Conservation (phyloP, 164 flowering plant genomes). For the Buxus sempervirens region DNA sequence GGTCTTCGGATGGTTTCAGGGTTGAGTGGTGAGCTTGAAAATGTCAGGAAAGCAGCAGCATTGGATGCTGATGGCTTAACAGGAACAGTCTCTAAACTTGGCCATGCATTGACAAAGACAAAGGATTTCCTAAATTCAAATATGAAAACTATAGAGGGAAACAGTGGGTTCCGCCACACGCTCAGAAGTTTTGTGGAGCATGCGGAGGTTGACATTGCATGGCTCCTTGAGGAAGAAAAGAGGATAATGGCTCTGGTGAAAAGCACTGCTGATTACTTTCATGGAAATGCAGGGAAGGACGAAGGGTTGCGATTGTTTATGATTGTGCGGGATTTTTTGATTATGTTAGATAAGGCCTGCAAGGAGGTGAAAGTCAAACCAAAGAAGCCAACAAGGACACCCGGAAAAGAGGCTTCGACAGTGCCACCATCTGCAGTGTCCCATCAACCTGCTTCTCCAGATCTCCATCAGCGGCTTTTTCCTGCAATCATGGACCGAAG, state of each 20-base stretch:
- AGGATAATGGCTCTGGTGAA: slow-evolving; percentile 46
- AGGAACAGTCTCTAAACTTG: slow-evolving; percentile 33
- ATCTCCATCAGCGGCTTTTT: slow-evolving; percentile 38
- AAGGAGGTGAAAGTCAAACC: slow-evolving; percentile 37
- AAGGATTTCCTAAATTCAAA: slow-evolving; percentile 40
- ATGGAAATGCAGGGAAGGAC: slow-evolving; percentile 42
- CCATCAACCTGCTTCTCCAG: slow-evolving; percentile 14
- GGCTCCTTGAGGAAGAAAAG: slow-evolving; percentile 44
- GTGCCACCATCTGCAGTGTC: slow-evolving; percentile 23
- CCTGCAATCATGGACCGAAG: slow-evolving; percentile 50
- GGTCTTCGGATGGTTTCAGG: slow-evolving; percentile 63
- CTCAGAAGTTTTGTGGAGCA: slow-evolving; percentile 35
- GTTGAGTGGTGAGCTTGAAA: slow-evolving; percentile 44
- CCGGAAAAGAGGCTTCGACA: slow-evolving; percentile 22
- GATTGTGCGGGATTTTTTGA: slow-evolving; percentile 54
- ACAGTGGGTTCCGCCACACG: slow-evolving; percentile 27
- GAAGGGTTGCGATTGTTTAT: slow-evolving; percentile 49
- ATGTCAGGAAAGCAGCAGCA: slow-evolving; percentile 54
- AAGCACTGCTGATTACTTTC: slow-evolving; percentile 59
- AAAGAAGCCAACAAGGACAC: slow-evolving; percentile 14
- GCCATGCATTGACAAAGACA: slow-evolving; percentile 26
- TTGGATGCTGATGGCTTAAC: slow-evolving; percentile 42
- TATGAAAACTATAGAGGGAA: slow-evolving; percentile 32
- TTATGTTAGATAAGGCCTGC: slow-evolving; percentile 52
- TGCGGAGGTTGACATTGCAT: slow-evolving; percentile 33